Evolutionary conservation across 31 red algal species (phyloP).

Genomic region (Asparagopsis taxiformis): DNA sequence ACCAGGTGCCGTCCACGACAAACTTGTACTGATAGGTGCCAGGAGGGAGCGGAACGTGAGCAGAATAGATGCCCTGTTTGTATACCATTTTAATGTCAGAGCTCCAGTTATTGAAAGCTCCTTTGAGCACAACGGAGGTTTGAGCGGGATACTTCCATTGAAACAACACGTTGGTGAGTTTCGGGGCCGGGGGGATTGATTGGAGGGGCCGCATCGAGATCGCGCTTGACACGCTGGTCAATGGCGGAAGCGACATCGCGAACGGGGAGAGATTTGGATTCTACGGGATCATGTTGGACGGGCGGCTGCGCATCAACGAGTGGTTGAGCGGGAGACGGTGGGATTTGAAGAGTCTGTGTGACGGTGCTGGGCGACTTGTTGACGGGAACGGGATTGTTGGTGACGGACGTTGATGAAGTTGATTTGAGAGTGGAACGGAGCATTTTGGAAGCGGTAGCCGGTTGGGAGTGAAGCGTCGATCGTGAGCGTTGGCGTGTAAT

Average conservation of each 20-base stretch:
- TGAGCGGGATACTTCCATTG: background rate
- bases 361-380: background rate
- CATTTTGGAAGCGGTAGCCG: too few relatives aligned
- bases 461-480: too few relatives aligned
- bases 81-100: background rate
- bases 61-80: background rate
- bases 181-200: background rate
- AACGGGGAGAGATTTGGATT: background rate
- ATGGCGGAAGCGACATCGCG: background rate
- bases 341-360: background rate
- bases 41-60: conserved; percentile 6
- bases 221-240: background rate
- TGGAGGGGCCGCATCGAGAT: background rate
- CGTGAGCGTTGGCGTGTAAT: too few relatives aligned
- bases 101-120: conserved; percentile 37
- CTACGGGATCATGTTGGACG: background rate
- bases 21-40: conserved; percentile 76
- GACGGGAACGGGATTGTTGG: too few relatives aligned
- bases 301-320: background rate
- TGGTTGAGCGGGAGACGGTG: background rate
- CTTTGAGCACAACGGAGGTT: background rate
- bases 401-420: too few relatives aligned
- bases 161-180: background rate
- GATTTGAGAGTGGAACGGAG: too few relatives aligned
- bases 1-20: conserved; percentile 71